These are phyloP conservation scores for Lachancea quebecensis DNA, from an alignment of 805 yeast genomes.

Conservation along the genomic window DNA sequence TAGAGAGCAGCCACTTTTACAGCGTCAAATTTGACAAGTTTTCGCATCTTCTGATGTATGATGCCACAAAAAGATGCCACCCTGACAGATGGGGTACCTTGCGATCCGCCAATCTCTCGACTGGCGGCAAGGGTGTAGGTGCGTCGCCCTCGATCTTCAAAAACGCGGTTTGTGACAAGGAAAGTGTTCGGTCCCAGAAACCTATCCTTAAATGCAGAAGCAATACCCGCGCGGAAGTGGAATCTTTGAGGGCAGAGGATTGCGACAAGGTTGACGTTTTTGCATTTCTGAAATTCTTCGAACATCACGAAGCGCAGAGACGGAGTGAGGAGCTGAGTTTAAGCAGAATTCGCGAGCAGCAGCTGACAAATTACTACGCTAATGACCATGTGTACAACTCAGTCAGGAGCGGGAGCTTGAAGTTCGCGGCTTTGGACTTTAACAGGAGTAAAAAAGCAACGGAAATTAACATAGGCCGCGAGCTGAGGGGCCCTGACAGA, in stretches of 20 bases:
- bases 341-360: conserved; percentile 33
- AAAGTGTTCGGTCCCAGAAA: conserved; percentile 7
- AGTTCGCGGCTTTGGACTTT: conserved; percentile 13
- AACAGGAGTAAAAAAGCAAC: conserved; percentile 17
- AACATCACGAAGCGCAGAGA: conserved; percentile 32
- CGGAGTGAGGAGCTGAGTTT: conserved; percentile 31
- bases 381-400: conserved; percentile 9
- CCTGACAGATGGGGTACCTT: conserved; percentile 1
- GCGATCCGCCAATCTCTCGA: neutral
- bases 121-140: neutral
- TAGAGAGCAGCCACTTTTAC: neutral
- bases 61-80: conserved; percentile 17
- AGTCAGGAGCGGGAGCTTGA: conserved; percentile 11
- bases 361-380: conserved; percentile 33
- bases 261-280: conserved; percentile 36
- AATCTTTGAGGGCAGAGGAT: conserved; percentile 31
- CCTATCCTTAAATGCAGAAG: conserved; percentile 35
- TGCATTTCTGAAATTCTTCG: conserved; percentile 33
- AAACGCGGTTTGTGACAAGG: neutral
- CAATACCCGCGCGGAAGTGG: conserved; percentile 32
- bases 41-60: conserved; percentile 25
- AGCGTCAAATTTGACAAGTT: conserved; percentile 25
- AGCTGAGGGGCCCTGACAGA: neutral
- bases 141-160: neutral
- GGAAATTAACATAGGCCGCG: conserved; percentile 14